Percentiles rank a stretch among this genome's conserved stretches.
phyloP scores from a whole-genome alignment of 2,329 filamentous ascomycete genomes.

The Emericellopsis atlantica region DNA sequence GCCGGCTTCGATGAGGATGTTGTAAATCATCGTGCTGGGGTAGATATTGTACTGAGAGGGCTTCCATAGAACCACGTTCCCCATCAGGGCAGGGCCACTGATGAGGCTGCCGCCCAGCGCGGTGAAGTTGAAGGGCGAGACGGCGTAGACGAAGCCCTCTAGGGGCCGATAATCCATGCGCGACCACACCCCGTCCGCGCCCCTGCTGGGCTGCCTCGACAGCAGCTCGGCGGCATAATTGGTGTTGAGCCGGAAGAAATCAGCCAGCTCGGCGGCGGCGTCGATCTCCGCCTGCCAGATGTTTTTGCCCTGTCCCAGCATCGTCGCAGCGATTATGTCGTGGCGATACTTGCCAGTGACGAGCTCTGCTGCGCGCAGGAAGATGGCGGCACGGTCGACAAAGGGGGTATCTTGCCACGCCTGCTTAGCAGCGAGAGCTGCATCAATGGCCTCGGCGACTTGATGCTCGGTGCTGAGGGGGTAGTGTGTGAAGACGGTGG shows the following conservation, averaged over 20 bases:
- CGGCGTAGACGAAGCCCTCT: slow-evolving; percentile 26
- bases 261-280: slow-evolving; percentile 19
- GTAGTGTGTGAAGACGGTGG: neutral
- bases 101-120: slow-evolving; percentile 23
- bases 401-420: slow-evolving; percentile 19
- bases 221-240: slow-evolving; percentile 19
- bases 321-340: slow-evolving; percentile 23
- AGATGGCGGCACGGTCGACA: slow-evolving; percentile 20
- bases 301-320: slow-evolving; percentile 27
- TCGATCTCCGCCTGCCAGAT: slow-evolving; percentile 25
- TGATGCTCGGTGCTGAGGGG: neutral
- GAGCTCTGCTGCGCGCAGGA: slow-evolving; percentile 18
- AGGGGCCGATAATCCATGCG: slow-evolving; percentile 21
- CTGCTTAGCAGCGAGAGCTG: slow-evolving; percentile 17
- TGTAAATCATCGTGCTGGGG: slow-evolving; percentile 17
- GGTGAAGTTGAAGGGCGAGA: slow-evolving; percentile 29
- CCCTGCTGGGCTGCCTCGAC: slow-evolving; percentile 18
- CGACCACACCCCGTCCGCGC: slow-evolving; percentile 5
- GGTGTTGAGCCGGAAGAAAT: slow-evolving; percentile 22
- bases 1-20: slow-evolving; percentile 24
- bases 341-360: slow-evolving; percentile 12
- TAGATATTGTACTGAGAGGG: slow-evolving; percentile 17
- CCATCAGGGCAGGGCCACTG: slow-evolving; percentile 19
- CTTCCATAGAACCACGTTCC: slow-evolving; percentile 29
- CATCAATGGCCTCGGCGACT: slow-evolving; percentile 9